Evolutionary conservation across 306 rosid genomes (phyloP).

Genomic region (Quercus rubra): DNA sequence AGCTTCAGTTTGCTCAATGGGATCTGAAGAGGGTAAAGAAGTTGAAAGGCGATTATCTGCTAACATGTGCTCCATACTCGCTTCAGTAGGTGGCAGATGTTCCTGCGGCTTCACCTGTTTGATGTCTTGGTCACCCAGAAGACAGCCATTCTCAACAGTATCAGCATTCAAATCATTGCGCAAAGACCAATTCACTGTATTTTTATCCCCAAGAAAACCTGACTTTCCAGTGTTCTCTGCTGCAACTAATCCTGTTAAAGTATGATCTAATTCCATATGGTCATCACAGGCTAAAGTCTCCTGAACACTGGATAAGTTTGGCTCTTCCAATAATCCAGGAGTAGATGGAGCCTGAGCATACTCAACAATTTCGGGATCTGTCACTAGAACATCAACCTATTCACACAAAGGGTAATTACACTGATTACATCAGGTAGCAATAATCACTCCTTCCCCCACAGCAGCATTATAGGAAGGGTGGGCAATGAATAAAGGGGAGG

Average conservation of each 20-base stretch:
- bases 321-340: conserved; percentile 59
- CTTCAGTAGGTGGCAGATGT: conserved; percentile 26
- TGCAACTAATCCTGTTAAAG: conserved; percentile 37
- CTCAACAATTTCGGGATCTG: conserved; percentile 31
- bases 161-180: conserved; percentile 30
- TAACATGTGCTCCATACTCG: conserved; percentile 26
- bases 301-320: conserved; percentile 46
- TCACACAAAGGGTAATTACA: conserved; percentile 30
- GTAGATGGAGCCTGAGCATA: conserved; percentile 68
- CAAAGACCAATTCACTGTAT: conserved; percentile 35
- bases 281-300: conserved; percentile 57
- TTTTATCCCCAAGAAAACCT: conserved; percentile 28
- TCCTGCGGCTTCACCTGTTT: conserved; percentile 36
- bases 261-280: conserved; percentile 43
- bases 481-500: not conserved
- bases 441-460: too few species aligned
- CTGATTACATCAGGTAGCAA: conserved; percentile 5
- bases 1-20: conserved; percentile 23
- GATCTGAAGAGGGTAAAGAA: conserved; percentile 15
- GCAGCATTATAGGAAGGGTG: too few species aligned
- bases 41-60: conserved; percentile 36
- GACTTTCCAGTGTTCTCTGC: conserved; percentile 19
- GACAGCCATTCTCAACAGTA: conserved; percentile 40
- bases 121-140: conserved; percentile 36
- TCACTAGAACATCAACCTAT: conserved; percentile 46